Base-by-base conservation (phyloP, 2,329 filamentous ascomycete species). In the Aureobasidium mangrovei region DNA sequence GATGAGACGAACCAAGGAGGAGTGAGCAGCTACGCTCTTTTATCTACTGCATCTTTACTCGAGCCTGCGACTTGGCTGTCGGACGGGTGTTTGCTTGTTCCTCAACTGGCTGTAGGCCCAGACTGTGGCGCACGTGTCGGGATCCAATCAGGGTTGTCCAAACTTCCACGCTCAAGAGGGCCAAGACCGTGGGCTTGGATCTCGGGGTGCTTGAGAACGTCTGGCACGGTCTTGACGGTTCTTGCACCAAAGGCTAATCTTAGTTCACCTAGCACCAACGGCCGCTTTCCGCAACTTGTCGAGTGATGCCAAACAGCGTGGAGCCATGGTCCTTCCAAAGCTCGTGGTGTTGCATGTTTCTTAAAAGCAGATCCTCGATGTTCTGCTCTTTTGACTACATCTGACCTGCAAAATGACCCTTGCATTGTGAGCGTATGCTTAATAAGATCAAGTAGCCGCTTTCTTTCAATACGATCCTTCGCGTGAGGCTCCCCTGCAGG, bases 151-250 rank as follows among this genome's bases (percentile, higher is more conserved):
- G 32, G 10, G 40, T 7, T 4, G 27, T 6, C 12, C 26, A 36
- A 32, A 36, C 10, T 26, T 36, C 32, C 49, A 53, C 49, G 49
- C 49, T 35, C 49, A 27, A 53, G 40, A 10, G 4, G 40, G 49
- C 49, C 49, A 53, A 53, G 49, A 26, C 32, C 40, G 5, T 38
- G 33, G 40, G 18, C 40, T 44, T 44, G 39, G 40, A 43, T 53
- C 49, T 53, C 44, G 49, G 39, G 49, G 39, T 53, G 49, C 49
- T 51, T 51, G 47, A 51, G 47, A 51, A 51, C 29, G 49, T 53
- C 31, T 43, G 36, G 49, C 40, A 43, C 47, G 47, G 36, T 53
- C 49, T 53, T 53, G 49, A 43, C 49, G 28, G 39, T 53, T 53
- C 49, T 53, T 53, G 39, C 38, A 28, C 49, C 29, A 28, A 53